Base-by-base conservation (phyloP, 805 yeast genomes). In the Myxozyma kluyveri region DNA sequence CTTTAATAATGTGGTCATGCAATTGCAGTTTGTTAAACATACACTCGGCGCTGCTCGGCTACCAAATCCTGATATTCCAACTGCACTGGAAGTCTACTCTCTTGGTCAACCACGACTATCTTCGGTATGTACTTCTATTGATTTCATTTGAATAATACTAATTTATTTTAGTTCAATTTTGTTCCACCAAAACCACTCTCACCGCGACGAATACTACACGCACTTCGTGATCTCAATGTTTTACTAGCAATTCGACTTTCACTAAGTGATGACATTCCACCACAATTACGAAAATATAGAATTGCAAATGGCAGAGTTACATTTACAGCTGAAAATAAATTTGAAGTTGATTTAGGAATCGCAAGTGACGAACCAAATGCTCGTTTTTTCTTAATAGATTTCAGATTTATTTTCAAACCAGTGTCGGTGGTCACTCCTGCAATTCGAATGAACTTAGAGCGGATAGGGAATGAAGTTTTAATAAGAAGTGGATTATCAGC, bases 21-120 rank as follows among this genome's bases (percentile, higher is more conserved):
- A 85, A 10, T 72, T 89, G 36, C 86, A 83, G 56, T 75, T 75
- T n/a, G 72, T 86, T 22, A 86, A 83, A 57, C 79, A 81, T 46
- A 80, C 84, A n/a, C 69, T 86, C 57, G 79, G 88, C 0, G 86
- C 89, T 26, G 98, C 99, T 0, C 90, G 95, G 59, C 71, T 91
- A 47, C 96, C 96, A 3, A 88, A 88, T 67, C 93, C 96, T 0
- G 99, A 93, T 68, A 67, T 93, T 19, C 77, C 82, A 22, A 90
- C 98, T 0, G 88, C 96, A 0, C 71, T 91, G 60, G 95, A 91
- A 65, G 96, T 93, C 0, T 73, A 90, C 49, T 79, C 82, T 37
- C 74, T 79, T 36, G 95, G 96, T 2, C 26, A 47, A 9, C 60
- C 60, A 3, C 52, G 58, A 36, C 47, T 56, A 23, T 56, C 60